A percentile compares a stretch with the other conserved stretches of the same genome.
Evolutionary conservation across 306 rosid species (phyloP).

Genomic region (Luffa acutangula): DNA sequence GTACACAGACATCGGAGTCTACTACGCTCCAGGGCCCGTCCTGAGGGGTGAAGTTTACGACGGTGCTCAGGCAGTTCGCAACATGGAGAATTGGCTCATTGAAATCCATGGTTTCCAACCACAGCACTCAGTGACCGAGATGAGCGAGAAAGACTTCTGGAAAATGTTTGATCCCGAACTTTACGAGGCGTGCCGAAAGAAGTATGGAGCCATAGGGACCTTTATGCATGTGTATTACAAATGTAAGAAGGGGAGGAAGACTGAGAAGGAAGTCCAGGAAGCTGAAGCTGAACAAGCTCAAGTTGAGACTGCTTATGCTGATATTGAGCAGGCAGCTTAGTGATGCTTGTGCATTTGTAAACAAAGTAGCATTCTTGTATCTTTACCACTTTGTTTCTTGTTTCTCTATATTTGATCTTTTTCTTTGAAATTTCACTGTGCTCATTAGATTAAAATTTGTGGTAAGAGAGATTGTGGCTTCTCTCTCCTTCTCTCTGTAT

Average conservation of each 20-base stretch:
- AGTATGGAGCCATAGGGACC: slow-evolving; percentile 84
- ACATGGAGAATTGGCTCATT: slow-evolving; percentile 75
- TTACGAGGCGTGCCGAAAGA: slow-evolving; percentile 63
- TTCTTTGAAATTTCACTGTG: not conserved
- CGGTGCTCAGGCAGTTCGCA: slow-evolving; percentile 70
- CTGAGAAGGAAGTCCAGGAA: slow-evolving; percentile 95
- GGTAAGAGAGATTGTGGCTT: not conserved
- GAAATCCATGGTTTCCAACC: slow-evolving; percentile 92
- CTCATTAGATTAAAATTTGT: not conserved
- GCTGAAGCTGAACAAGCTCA: slow-evolving; percentile 94
- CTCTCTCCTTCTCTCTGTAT: not conserved
- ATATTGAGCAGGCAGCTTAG: slow-evolving; percentile 46
- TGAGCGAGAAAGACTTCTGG: slow-evolving; percentile 82
- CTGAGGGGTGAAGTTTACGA: slow-evolving; percentile 88
- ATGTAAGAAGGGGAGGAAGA: slow-evolving; percentile 94
- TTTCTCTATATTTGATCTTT: not conserved
- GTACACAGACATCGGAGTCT: slow-evolving; percentile 91
- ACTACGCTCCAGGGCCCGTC: slow-evolving; percentile 92
- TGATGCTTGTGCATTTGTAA: slow-evolving; percentile 11
- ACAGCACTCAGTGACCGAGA: slow-evolving; percentile 89
- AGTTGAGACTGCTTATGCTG: slow-evolving; percentile 70
- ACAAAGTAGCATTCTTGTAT: slow-evolving; percentile 14
- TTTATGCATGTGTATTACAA: slow-evolving; percentile 96
- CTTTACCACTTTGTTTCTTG: not conserved
- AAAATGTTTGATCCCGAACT: slow-evolving; percentile 83